Evolutionary conservation across 352 stramenopile species (phyloP).

Genomic region (Globisporangium canariense): DNA sequence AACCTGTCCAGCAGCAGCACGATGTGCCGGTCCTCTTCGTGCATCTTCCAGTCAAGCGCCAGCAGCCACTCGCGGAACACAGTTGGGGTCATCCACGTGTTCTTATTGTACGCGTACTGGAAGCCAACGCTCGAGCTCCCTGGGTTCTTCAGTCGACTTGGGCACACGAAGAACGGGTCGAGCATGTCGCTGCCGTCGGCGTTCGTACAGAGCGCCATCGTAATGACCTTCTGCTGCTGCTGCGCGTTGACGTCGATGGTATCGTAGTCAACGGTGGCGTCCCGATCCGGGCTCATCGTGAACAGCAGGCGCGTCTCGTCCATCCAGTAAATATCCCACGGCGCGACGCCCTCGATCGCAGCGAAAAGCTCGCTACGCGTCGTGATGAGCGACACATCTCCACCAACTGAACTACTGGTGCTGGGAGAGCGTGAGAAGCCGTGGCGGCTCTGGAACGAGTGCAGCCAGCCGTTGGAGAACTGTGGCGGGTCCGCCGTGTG

Average conservation of each 20-base stretch:
- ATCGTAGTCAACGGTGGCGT: conserved; percentile 11
- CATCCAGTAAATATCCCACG: conserved; percentile 72
- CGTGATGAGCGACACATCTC: conserved; percentile 41
- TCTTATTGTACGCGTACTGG: conserved; percentile 69
- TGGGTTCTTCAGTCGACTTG: conserved; percentile 26
- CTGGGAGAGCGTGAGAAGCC: conserved; percentile 48
- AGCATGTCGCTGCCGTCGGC: conserved; percentile 62
- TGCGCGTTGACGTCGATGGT: not conserved
- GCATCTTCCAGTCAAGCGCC: conserved; percentile 75
- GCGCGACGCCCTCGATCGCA: conserved; percentile 39
- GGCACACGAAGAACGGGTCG: conserved; percentile 65
- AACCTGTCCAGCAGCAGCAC: conserved; percentile 64
- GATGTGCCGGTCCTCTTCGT: conserved; percentile 64
- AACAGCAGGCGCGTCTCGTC: conserved; percentile 67
- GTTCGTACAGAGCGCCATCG: conserved; percentile 63
- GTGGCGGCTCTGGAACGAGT: conserved; percentile 76
- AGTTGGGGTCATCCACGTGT: conserved; percentile 67
- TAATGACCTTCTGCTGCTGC: conserved; percentile 34
- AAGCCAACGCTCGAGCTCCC: conserved; percentile 22
- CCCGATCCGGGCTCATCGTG: conserved; percentile 31
- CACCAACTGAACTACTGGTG: conserved; percentile 13
- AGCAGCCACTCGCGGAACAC: conserved; percentile 78
- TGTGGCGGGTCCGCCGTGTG: conserved; percentile 48
- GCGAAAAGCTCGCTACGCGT: conserved; percentile 41
- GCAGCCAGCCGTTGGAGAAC: conserved; percentile 88